Percentiles rank a stretch among this genome's conserved stretches.
These are phyloP conservation scores for Combretum micranthum DNA, from an alignment of 345 rosid species.

Conservation along the genomic window DNA sequence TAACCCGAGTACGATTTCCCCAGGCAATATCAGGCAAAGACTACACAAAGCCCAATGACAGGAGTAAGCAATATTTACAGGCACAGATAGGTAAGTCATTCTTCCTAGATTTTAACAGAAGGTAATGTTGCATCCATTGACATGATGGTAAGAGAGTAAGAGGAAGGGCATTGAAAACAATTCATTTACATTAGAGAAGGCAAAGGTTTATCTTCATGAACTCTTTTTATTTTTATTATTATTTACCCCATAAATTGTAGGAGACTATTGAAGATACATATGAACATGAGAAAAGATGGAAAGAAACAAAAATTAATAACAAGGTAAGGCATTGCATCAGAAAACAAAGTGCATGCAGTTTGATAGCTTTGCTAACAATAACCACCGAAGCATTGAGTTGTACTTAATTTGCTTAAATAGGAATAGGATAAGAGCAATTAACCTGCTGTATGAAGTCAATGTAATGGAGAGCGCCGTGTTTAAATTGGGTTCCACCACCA, in stretches of 20 bases:
- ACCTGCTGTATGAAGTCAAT: constrained; percentile 93
- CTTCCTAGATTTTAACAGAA: too few relatives aligned
- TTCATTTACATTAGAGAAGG: too few relatives aligned
- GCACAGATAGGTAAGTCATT: too few relatives aligned
- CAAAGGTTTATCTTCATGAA: too few relatives aligned
- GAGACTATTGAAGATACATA: too few relatives aligned
- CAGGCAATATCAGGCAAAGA: constrained; percentile 72
- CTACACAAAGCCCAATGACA: constrained; percentile 32
- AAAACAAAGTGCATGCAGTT: too few relatives aligned
- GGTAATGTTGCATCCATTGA: too few relatives aligned
- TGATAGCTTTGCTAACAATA: too few relatives aligned
- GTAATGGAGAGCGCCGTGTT: constrained; percentile 86
- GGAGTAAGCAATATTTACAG: neutral
- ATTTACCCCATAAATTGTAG: too few relatives aligned
- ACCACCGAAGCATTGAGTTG: neutral
- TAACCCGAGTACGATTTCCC: constrained; percentile 79
- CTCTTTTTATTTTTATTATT: too few relatives aligned
- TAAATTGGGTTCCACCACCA: constrained; percentile 98
- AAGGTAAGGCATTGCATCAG: neutral
- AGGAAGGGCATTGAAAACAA: too few relatives aligned
- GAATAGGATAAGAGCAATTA: constrained; percentile 10
- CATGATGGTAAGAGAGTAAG: too few relatives aligned
- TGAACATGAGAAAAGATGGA: constrained; percentile 1
- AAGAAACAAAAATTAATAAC: neutral
- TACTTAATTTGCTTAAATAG: neutral